Conservation (phyloP, 1,139 yeast genomes). For the Saccharomyces hybrid region DNA sequence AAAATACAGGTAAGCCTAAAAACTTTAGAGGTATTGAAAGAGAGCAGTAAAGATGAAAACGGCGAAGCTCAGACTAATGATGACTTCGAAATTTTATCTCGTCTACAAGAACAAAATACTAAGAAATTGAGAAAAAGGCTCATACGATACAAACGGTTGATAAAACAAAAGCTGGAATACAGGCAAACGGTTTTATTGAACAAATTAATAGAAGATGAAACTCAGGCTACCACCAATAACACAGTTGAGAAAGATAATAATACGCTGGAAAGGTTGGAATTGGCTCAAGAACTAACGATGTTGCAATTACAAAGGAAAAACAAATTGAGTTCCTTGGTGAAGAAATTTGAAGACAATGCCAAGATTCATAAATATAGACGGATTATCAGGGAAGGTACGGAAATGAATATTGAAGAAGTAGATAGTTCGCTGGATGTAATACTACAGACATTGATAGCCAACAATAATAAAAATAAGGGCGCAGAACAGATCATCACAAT, state of each 20-base stretch:
- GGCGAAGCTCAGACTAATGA: slow-evolving; percentile 27
- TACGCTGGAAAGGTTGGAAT: slow-evolving; percentile 20
- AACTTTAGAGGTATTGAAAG: slow-evolving; percentile 31
- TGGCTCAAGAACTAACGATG: slow-evolving; percentile 36
- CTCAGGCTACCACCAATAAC: slow-evolving; percentile 2
- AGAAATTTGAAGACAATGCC: slow-evolving; percentile 37
- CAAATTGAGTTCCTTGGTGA: slow-evolving; percentile 39
- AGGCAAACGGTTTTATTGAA: slow-evolving; percentile 51
- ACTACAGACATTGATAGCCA: slow-evolving; percentile 21
- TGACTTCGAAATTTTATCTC: slow-evolving; percentile 26
- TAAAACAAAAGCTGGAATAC: slow-evolving; percentile 43
- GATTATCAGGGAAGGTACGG: slow-evolving; percentile 77
- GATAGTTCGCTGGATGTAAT: slow-evolving; percentile 31
- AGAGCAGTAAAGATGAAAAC: slow-evolving; percentile 33
- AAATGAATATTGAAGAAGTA: slow-evolving; percentile 61
- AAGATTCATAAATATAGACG: slow-evolving; percentile 78
- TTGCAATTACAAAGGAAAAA: slow-evolving; percentile 43
- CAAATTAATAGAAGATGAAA: slow-evolving; percentile 39
- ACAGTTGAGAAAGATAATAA: slow-evolving; percentile 5
- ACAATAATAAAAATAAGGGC: slow-evolving; percentile 4
- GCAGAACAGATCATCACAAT: background rate
- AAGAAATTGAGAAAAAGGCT: slow-evolving; percentile 27
- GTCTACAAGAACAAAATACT: slow-evolving; percentile 37
- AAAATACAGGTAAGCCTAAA: slow-evolving; percentile 17
- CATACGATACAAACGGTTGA: slow-evolving; percentile 22